phyloP scores from a whole-genome alignment of 768 basidiomycete genomes.

The Tricholoma sp. region DNA sequence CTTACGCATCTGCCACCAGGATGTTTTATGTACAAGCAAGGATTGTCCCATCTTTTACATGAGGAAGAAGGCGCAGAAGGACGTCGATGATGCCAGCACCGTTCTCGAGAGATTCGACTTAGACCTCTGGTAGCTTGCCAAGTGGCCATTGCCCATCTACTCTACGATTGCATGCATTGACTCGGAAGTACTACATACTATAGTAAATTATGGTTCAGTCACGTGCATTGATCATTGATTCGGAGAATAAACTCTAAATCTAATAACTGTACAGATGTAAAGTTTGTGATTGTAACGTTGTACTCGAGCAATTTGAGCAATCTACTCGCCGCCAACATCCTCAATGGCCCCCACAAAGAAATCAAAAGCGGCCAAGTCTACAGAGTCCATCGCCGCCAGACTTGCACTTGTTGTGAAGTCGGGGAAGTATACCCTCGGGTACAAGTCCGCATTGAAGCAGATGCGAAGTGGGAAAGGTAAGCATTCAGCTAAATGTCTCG shows the following conservation, averaged over 20 bases:
- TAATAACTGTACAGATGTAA: conserved; percentile 28
- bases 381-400: conserved; percentile 89
- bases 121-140: conserved; percentile 57
- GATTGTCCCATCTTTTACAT: conserved; percentile 99
- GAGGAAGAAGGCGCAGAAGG: conserved; percentile 97
- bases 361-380: conserved; percentile 89
- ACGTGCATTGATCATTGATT: background rate
- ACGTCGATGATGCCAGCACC: conserved; percentile 80
- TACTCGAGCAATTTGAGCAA: background rate
- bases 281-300: background rate
- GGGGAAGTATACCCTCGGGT: conserved; percentile 94
- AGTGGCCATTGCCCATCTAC: no score
- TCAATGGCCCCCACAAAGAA: conserved; percentile 92
- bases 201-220: background rate
- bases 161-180: no score
- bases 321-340: conserved; percentile 5
- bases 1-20: conserved; percentile 38
- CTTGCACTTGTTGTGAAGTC: conserved; percentile 98
- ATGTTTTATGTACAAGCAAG: conserved; percentile 93
- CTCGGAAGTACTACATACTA: no score
- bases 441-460: conserved; percentile 97
- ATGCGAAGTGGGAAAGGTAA: conserved; percentile 98
- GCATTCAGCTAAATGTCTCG: conserved; percentile 43
- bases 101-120: conserved; percentile 81
- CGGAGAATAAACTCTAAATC: conserved; percentile 26